Conservation (phyloP, 805 yeast genomes). For the Kodamaea restingae region DNA sequence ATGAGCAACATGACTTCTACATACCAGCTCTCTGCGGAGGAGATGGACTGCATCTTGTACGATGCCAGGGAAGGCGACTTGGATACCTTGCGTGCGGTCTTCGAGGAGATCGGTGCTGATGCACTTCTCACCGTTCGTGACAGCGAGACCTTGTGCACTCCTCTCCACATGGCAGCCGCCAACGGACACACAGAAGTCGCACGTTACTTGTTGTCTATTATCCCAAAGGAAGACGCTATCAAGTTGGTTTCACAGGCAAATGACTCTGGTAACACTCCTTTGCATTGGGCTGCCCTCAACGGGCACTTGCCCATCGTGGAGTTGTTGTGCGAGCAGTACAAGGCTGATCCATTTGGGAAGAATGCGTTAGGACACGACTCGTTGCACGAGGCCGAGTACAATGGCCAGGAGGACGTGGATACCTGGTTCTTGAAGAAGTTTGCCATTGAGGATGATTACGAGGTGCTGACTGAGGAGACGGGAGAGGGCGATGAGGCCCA, state of each 20-base stretch:
- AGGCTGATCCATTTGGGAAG: conserved; percentile 77
- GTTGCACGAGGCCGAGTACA: conserved; percentile 84
- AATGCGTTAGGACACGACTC: conserved; percentile 78
- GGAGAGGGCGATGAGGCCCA: conserved; percentile 33
- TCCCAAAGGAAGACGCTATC: conserved; percentile 42
- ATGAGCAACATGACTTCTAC: conserved; percentile 4
- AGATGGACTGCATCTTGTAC: conserved; percentile 73
- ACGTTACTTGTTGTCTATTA: conserved; percentile 50
- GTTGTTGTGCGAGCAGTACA: conserved; percentile 64
- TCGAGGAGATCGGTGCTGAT: conserved; percentile 51
- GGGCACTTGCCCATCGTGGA: conserved; percentile 76
- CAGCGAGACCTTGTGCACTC: conserved; percentile 61
- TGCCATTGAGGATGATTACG: conserved; percentile 56
- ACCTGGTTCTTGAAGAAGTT: conserved; percentile 70
- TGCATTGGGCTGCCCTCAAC: conserved; percentile 94
- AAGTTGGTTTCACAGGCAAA: conserved; percentile 42
- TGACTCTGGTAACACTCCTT: conserved; percentile 85
- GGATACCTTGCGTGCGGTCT: conserved; percentile 65
- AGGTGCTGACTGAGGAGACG: conserved; percentile 33
- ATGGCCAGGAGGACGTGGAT: conserved; percentile 70
- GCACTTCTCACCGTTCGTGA: conserved; percentile 51
- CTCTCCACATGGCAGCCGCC: conserved; percentile 93
- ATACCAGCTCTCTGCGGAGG: conserved; percentile 55
- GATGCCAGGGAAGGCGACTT: conserved; percentile 89
- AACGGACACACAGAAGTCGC: conserved; percentile 81